Percentiles rank a stretch among this genome's conserved stretches.
Conservation (phyloP, 805 yeast species). For the Hanseniaspora osmophila region DNA sequence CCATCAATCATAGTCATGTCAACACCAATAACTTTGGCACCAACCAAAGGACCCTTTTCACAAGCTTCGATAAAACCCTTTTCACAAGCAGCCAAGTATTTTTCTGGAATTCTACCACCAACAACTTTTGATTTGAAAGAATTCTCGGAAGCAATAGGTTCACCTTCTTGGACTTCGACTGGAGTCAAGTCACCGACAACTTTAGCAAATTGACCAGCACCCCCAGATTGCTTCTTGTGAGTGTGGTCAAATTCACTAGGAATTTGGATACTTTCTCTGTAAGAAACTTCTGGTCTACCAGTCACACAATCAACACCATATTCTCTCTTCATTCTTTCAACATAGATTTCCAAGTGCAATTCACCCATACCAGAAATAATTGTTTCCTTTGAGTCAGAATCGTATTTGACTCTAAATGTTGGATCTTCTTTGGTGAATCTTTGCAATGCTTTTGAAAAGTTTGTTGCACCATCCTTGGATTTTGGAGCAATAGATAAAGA, state of each 20-base stretch:
- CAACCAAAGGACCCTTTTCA: constrained; percentile 92
- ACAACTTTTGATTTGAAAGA: constrained; percentile 75
- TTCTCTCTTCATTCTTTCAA: constrained; percentile 96
- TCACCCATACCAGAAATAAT: constrained; percentile 95
- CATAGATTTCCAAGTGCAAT: constrained; percentile 90
- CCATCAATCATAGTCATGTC: constrained; percentile 93
- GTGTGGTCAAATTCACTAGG: constrained; percentile 77
- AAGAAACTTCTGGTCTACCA: constrained; percentile 96
- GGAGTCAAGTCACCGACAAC: constrained; percentile 75
- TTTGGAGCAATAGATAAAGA: constrained; percentile 84
- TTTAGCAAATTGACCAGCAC: constrained; percentile 98
- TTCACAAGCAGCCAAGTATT: constrained; percentile 83
- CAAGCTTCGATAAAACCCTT: constrained; percentile 91
- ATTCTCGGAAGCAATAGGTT: constrained; percentile 30
- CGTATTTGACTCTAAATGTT: constrained; percentile 86
- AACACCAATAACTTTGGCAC: constrained; percentile 86
- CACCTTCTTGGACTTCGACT: constrained; percentile 30
- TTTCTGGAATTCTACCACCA: constrained; percentile 95
- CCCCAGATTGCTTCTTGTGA: constrained; percentile 97
- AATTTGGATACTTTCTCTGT: constrained; percentile 77
- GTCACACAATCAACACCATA: constrained; percentile 89
- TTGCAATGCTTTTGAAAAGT: constrained; percentile 92
- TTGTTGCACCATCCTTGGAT: constrained; percentile 67
- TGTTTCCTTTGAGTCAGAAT: constrained; percentile 83
- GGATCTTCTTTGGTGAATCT: constrained; percentile 98